Conservation (phyloP, 164 flowering plant species). For the Litsea cubeba region DNA sequence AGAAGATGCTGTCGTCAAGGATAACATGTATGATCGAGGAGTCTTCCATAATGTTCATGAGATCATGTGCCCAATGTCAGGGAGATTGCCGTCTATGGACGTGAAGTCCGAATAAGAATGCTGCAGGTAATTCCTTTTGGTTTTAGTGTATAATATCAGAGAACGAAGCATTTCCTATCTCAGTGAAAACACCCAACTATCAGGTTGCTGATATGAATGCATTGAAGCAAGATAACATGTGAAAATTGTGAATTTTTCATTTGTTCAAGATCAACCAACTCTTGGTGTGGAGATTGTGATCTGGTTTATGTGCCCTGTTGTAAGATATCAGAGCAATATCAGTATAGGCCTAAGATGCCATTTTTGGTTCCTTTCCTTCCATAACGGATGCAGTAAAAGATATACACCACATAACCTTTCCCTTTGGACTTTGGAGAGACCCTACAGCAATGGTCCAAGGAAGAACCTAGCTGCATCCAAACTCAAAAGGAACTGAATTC, state of each 20-base stretch:
- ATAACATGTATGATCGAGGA: conserved; percentile 75
- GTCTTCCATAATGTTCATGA: conserved; percentile 52
- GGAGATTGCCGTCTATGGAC: conserved; percentile 46
- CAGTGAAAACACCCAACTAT: too few species aligned
- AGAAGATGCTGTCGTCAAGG: conserved; percentile 29
- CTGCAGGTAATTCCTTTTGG: not conserved
- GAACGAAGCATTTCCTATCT: not conserved
- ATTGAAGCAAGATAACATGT: not conserved
- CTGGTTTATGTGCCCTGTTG: too few species aligned
- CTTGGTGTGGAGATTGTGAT: too few species aligned
- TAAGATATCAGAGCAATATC: too few species aligned
- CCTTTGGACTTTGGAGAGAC: too few species aligned
- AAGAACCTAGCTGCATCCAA: too few species aligned
- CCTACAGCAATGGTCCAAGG: too few species aligned
- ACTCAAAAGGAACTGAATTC: too few species aligned
- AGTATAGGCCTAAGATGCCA: too few species aligned
- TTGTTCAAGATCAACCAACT: not conserved
- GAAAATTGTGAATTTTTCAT: not conserved
- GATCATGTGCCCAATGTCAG: conserved; percentile 58
- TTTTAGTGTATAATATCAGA: not conserved
- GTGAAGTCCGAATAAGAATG: conserved; percentile 35
- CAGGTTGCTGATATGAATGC: not conserved
- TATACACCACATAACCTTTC: too few species aligned
- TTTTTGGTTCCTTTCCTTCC: too few species aligned
- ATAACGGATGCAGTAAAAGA: too few species aligned